phyloP scores from a whole-genome alignment of 176 grass and related monocot species.

The Calamus simplicifolius region DNA sequence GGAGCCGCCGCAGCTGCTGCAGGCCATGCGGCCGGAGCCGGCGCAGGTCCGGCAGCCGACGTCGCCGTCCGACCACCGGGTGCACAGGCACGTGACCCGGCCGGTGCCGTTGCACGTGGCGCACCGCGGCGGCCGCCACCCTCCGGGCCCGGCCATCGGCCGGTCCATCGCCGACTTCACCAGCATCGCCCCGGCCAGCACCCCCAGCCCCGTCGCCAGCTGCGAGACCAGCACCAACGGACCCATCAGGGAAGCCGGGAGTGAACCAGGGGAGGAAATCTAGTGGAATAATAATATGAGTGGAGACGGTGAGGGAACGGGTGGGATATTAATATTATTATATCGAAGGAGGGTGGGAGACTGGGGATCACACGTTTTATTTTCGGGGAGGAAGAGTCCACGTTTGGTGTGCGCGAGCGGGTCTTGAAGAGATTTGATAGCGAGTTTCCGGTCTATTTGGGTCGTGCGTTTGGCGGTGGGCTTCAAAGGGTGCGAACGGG shows the following conservation, averaged over 20 bases:
- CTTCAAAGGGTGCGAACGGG: too few species aligned
- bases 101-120: slow-evolving; percentile 72
- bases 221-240: slow-evolving; percentile 64
- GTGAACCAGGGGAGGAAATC: too few species aligned
- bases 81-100: slow-evolving; percentile 60
- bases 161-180: slow-evolving; percentile 43
- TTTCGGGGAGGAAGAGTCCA: too few species aligned
- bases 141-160: slow-evolving; percentile 12
- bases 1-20: slow-evolving; percentile 76
- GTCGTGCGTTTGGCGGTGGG: too few species aligned
- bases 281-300: too few species aligned
- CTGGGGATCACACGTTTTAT: too few species aligned
- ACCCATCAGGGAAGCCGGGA: slow-evolving; percentile 27
- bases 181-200: slow-evolving; percentile 65
- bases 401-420: too few species aligned
- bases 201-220: slow-evolving; percentile 57
- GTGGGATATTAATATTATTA: too few species aligned
- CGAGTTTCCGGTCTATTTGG: too few species aligned
- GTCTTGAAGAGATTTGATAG: too few species aligned
- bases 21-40: slow-evolving; percentile 54
- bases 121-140: slow-evolving; percentile 53
- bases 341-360: too few species aligned
- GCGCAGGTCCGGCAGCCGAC: slow-evolving; percentile 69
- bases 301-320: too few species aligned
- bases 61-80: slow-evolving; percentile 90